Base-by-base conservation (phyloP, 1,139 yeast species). In the Saccharomyces hybrid region DNA sequence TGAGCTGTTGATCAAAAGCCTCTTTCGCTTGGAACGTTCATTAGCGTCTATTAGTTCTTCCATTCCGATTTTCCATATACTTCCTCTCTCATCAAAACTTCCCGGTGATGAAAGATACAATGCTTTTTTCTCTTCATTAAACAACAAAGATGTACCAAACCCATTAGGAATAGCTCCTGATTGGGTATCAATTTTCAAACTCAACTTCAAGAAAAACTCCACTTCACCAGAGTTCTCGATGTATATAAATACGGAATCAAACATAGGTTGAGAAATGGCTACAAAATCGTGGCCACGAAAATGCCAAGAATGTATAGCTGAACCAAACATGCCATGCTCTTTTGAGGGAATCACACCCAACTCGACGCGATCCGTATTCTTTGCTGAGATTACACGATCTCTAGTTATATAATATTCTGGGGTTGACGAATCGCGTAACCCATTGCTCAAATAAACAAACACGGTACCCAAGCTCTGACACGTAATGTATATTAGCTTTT, bases 81-180 rank as follows among this genome's bases (percentile, higher is more conserved):
- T 74, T 2, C 85, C 84, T 32, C 52, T 53, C 32, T 72, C 72
- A 5, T 67, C 69, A 25, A 67, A 66, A 44, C 73, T 71, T 52
- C 72, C 74, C 1, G 79, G 78, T 0, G 80, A 74, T 1, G 75
- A 67, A 1, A 76, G 60, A 50, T 62, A 71, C 14, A 76, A 55
- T 1, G 53, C 54, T 9, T 63, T 62, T 8, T 58, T 58, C n/a
- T 31, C 29, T 4, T 16, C 26, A 47, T 54, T 56, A 41, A 58
- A 63, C 16, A 60, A 62, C 2, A 69, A 52, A 1, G 62, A 60
- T 1, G 72, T 73, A 1, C 66, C 64, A 32, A 64, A 63, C 2
- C 79, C 80, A 54, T 75, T 70, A 27, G 69, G 62, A 32, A 67
- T 61, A 47, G 69, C 61, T 6, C 67, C 53, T 25, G 57, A 54